Percentiles rank a stretch among this genome's conserved stretches.
phyloP scores from a whole-genome alignment of 306 rosid genomes.

The Ammopiptanthus mongolicus region DNA sequence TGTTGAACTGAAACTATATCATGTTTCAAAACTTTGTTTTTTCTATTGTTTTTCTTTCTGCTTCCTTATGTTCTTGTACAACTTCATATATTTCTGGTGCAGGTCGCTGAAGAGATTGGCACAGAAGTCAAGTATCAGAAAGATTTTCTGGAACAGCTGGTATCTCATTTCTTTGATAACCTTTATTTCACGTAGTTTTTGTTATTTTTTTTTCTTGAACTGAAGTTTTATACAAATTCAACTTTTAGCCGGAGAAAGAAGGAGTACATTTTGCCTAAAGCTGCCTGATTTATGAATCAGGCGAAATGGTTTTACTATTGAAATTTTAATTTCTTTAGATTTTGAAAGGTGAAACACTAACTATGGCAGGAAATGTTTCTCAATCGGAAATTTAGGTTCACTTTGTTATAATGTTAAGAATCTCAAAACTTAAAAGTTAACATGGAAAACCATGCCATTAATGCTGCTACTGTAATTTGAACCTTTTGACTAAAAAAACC shows the following conservation, averaged over 20 bases:
- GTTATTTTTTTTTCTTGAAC: neutral
- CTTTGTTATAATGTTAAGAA: neutral
- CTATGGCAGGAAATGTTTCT: slow-evolving; percentile 11
- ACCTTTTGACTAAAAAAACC: neutral
- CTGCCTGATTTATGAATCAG: neutral
- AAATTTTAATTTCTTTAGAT: neutral
- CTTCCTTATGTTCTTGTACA: neutral
- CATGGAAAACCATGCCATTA: neutral
- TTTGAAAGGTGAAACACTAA: slow-evolving; percentile 1
- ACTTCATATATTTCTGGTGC: slow-evolving; percentile 22
- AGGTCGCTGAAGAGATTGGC: slow-evolving; percentile 91
- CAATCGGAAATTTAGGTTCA: neutral
- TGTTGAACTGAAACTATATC: neutral
- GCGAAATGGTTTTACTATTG: neutral
- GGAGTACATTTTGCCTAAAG: neutral
- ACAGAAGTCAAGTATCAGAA: slow-evolving; percentile 64
- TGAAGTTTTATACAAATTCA: neutral
- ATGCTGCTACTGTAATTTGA: neutral
- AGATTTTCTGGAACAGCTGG: slow-evolving; percentile 74
- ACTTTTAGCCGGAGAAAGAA: neutral
- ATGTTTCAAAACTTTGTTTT: neutral
- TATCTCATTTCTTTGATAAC: slow-evolving; percentile 18
- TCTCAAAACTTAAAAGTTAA: neutral
- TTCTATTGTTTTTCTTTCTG: neutral
- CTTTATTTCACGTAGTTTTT: slow-evolving; percentile 1